phyloP scores from a whole-genome alignment of 306 rosid species.

The Crotalaria pallida region DNA sequence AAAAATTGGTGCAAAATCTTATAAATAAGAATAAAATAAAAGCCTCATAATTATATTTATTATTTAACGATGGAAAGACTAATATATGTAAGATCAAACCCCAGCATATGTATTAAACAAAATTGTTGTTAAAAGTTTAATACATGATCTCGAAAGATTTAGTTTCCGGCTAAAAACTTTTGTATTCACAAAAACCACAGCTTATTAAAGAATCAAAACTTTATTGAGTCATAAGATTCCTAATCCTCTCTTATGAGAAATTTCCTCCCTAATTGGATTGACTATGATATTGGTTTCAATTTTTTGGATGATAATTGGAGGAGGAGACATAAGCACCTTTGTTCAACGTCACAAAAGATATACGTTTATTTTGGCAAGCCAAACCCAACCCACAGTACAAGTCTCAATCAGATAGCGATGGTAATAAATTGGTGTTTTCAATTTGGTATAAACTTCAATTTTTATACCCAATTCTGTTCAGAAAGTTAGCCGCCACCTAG shows the following conservation, averaged over 20 bases:
- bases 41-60: too few relatives aligned
- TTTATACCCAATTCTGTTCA: background rate
- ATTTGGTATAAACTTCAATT: conserved; percentile 19
- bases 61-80: too few relatives aligned
- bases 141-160: too few relatives aligned
- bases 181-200: too few relatives aligned
- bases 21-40: too few relatives aligned
- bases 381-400: conserved; percentile 11
- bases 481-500: conserved; percentile 33
- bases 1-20: too few relatives aligned
- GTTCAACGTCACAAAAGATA: conserved; percentile 25
- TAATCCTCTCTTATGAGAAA: background rate
- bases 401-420: conserved; percentile 39
- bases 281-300: conserved; percentile 8
- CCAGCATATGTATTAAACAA: too few relatives aligned
- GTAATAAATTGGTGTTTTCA: conserved; percentile 14
- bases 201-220: conserved; percentile 13
- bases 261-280: conserved; percentile 24
- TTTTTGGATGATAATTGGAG: conserved; percentile 15
- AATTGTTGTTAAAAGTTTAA: too few relatives aligned
- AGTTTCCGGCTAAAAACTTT: too few relatives aligned
- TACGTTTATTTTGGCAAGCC: conserved; percentile 1
- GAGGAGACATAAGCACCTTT: background rate
- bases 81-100: too few relatives aligned
- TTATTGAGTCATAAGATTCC: background rate